Evolutionary conservation across 164 flowering plant genomes (phyloP), one percentile per base, ranked within the genome.

Genomic region (Warburgia ugandensis): DNA sequence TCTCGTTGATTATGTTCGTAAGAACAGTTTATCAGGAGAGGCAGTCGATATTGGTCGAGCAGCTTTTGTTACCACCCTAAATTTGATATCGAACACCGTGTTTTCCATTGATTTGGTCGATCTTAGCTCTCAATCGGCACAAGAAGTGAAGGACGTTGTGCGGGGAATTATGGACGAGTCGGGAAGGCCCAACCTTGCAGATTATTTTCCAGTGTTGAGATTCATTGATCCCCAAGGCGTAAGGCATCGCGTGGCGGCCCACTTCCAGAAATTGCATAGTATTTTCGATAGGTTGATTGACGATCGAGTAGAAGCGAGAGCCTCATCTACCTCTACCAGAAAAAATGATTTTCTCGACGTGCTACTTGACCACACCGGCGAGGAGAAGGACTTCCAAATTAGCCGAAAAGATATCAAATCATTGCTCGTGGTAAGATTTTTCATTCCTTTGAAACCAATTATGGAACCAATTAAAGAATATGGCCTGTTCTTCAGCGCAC

Each of bases 71-170:
- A 52, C 46, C 1, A 14, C n/a, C 33, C 45, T 39, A 2, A 52
- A 52, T 29, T 19, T 52, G 14, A 25, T 52, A n/a, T 39, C 46
- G 5, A 52, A 29, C 56, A 52, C 36, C 13, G 25, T 28, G 14
- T 52, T 38, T 47, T 52, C 56, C 7, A 4, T 27, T 6, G 56
- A 52, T 8, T 28, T 52, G 46, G 47, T 52, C n/a, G 56, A 52
- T 23, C 16, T 27, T 11, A 14, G 16, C 8, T 52, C 56, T 1
- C 4, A 38, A 1, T 12, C 32, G 3, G 56, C 46, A n/a, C 26
- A 29, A 29, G 46, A 39, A 26, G 28, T 52, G 33, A 26, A 38
- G 30, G 46, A 28, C 5, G 5, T 52, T 3, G 30, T 40, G 26
- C 13, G 46, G 26, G 17, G 4, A n/a, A 13, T 52, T 1, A 2